These are phyloP conservation scores for Tricholoma terreum DNA, from an alignment of 768 basidiomycete species.

Conservation along the genomic window DNA sequence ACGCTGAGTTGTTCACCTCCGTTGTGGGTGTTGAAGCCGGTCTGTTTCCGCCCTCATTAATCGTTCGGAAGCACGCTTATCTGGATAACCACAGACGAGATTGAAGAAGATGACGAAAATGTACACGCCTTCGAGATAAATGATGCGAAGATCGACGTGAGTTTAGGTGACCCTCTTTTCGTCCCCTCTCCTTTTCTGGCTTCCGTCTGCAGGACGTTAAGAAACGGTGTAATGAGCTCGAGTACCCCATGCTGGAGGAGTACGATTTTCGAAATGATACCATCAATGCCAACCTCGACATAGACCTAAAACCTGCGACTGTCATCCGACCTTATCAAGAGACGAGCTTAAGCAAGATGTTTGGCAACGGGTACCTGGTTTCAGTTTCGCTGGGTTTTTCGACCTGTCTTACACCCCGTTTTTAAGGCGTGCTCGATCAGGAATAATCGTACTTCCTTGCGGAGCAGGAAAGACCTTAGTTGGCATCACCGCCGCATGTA, in stretches of 20 bases:
- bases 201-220: constrained; percentile 73
- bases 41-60: constrained; percentile 29
- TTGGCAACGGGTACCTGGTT: constrained; percentile 84
- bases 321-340: constrained; percentile 98
- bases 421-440: constrained; percentile 89
- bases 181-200: constrained; percentile 2
- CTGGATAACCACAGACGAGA: constrained; percentile 62
- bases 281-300: constrained; percentile 93
- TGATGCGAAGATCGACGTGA: constrained; percentile 88
- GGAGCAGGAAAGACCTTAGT: constrained; percentile 99
- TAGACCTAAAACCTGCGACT: constrained; percentile 96
- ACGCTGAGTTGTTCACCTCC: constrained; percentile 86
- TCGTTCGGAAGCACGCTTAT: not conserved
- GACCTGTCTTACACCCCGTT: constrained; percentile 10
- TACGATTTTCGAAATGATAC: constrained; percentile 99
- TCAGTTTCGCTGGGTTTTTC: constrained; percentile 2
- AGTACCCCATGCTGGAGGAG: constrained; percentile 98
- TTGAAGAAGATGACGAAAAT: constrained; percentile 96
- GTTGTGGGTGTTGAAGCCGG: constrained; percentile 94
- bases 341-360: constrained; percentile 98
- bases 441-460: constrained; percentile 97
- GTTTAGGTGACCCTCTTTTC: constrained; percentile 19
- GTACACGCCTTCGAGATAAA: constrained; percentile 97
- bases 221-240: constrained; percentile 92
- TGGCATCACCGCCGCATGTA: constrained; percentile 99